Base-by-base conservation (phyloP, 345 rosid species). In the Tarenaya hassleriana region DNA sequence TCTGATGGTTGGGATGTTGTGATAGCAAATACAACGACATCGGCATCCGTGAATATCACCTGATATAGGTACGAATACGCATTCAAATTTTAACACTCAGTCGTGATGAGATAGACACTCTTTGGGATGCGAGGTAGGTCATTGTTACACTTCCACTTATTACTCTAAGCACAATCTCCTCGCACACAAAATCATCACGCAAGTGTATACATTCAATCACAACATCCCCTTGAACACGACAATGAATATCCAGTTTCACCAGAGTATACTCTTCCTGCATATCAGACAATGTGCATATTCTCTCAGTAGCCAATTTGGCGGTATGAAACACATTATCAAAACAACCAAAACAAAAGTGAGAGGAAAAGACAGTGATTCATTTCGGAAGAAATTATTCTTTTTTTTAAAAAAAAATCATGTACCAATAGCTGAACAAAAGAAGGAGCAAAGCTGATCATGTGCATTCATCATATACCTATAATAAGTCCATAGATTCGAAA, bases 201-300 rank as follows among this genome's bases (percentile, higher is more conserved):
- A 81, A 79, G 67, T 88, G 86, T 73, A 85, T 60, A 61, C 95
- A 92, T 81, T 92, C 98, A 41, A 92, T 69, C 72, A 88, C 97
- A 52, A 92, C 83, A 66, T 92, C 98, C 50, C 98, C 97, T 75
- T 83, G 97, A 56, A 92, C 75, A 43, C 70, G 94, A 63, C 94
- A 88, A 40, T 74, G 81, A 35, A 92, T 67, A 63, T 88, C 94
- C 67, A 85, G 61, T 72, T 88, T 92, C 55, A 83, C 88, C 67
- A 83, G 71, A 49, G 72, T 38, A 55, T 91, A 76, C 60, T 92
- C 98, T 50, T 79, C 87, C 98, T 92, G 91, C 69, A 69, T 39
- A 62, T 55, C 47, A 74, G 52, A 60, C 34, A 60, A 39, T 16
- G 21, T 1, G n/a, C 34, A 39, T 42, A 17, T 7, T 7, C 41